phyloP scores from a whole-genome alignment of 768 basidiomycete genomes.

The Serendipita sp. region DNA sequence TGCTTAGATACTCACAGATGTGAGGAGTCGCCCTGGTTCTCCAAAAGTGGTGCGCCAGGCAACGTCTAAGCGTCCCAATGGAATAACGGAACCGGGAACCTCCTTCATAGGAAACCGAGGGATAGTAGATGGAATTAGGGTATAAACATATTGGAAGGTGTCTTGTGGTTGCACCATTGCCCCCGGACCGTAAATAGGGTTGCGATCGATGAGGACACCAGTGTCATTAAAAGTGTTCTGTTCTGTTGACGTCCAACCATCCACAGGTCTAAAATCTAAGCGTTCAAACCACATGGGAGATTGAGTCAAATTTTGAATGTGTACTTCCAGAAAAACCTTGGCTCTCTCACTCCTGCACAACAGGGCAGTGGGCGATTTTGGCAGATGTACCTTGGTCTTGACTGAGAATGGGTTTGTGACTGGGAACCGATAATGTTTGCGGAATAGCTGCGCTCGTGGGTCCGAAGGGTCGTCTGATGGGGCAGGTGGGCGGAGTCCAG shows the following conservation, averaged over 20 bases:
- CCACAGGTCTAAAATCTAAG: constrained; percentile 62
- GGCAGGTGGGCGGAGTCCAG: constrained; percentile 35
- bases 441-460: constrained; percentile 47
- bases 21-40: constrained; percentile 72
- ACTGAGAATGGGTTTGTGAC: constrained; percentile 90
- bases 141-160: constrained; percentile 74
- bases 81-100: constrained; percentile 52
- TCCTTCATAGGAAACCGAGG: constrained; percentile 26
- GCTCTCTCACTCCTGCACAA: constrained; percentile 49
- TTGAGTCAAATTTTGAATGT: constrained; percentile 75
- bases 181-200: constrained; percentile 42
- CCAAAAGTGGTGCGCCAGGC: constrained; percentile 75
- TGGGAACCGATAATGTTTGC: constrained; percentile 83
- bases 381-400: constrained; percentile 79
- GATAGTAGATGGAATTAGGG: constrained; percentile 36
- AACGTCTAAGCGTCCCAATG: constrained; percentile 77
- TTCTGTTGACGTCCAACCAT: constrained; percentile 46
- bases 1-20: constrained; percentile 35
- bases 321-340: constrained; percentile 81
- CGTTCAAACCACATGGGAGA: constrained; percentile 62
- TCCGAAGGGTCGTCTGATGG: constrained; percentile 35
- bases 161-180: constrained; percentile 72
- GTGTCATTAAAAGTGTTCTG: constrained; percentile 24
- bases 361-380: constrained; percentile 55
- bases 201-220: constrained; percentile 10